Evolutionary conservation across 2,329 filamentous ascomycete genomes (phyloP), one percentile per base, ranked within the genome.

Genomic region (Alternaria sp.): DNA sequence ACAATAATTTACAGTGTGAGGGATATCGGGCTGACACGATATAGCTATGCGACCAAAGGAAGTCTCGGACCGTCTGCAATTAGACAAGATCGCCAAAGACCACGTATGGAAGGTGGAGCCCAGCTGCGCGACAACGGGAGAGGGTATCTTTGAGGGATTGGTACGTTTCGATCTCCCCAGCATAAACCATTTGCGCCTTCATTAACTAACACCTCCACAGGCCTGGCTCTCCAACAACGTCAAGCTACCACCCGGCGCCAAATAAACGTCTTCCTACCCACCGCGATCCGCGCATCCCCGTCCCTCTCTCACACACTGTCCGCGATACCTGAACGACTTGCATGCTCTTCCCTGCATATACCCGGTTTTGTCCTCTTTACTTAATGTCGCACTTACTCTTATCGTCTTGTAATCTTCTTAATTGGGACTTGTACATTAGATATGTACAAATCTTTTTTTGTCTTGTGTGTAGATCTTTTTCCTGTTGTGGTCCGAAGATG

Each of bases 21-120:
- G 14, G 11, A 41, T 9, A 33, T 18, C 12, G 30, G 44, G 45
- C 73, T 73, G 61, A 74, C 68, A 58, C 20, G 15, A 8, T 23
- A 58, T 66, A 83, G 83, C 83, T 12, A 84, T 85, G 82, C 75
- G 79, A 68, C 84, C 83, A 44, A 82, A 85, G 70, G 83, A 85
- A 66, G 83, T 86, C 47, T 83, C 82, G 23, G 81, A 84, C 58
- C 76, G 77, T 63, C 80, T 86, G 33, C 80, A 84, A 69, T 78
- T 86, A 45, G 80, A 83, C 60, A 80, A 82, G 68, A 82, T 85
- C 58, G 84, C 84, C n/a, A 84, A 82, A 70, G 81, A 85, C 72
- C 84, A 85, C 70, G 81, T 82, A 37, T 86, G 84, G 84, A 86
- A 86, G 72, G 84, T 86, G 60, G 84, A 86, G 79, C 84, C 84